Evolutionary conservation across 139 green algal genomes (phyloP), one percentile per base, ranked within the genome.

Genomic region (Eudorina sp.): DNA sequence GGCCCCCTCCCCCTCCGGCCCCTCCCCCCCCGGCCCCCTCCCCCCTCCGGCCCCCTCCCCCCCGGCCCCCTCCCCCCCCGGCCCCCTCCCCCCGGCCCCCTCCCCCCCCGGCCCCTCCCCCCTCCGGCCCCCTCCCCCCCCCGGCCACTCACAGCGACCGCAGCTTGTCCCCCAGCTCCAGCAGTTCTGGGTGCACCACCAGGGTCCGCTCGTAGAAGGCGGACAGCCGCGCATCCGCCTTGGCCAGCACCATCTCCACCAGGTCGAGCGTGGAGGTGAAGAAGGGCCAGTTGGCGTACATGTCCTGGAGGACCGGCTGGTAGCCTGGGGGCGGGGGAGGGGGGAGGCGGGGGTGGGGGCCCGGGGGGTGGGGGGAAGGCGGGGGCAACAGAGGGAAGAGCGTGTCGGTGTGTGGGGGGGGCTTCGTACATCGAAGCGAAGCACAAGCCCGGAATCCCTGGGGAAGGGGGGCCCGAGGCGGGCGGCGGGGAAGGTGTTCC

Each of bases 211-310:
- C 91, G 43, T 96, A 96, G 80, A 98, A 91, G 25, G 90, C 84
- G 14, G 95, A 94, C 27, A 99, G 95, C 43, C 92, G 84, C 0
- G 95, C 90, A 40, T 76, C 60, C 2, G 94, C 93, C 94, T 99
- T 99, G 86, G 95, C 96, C 55, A 99, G 92, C 68, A 99, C 94
- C 96, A 99, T 99, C 92, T 99, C 98, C 53, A 99, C 93, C 89
- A 99, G 95, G 92, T 99, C 98, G 53, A 99, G 93, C 2, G 95
- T 98, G 58, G 95, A 96, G 53, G 95, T 94, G 95, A 99, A 99
- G 94, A 99, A 99, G 46, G 97, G 97, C 98, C 98, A 99, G 83
- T 98, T 88, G 46, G 92, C 79, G 94, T 98, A 99, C 98, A 99
- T 99, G 53, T 96, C 95, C 91, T 96, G 93, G 76, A 99, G 94